Conservation (phyloP, 1,139 yeast genomes). For the Geotrichum histeridarum region DNA sequence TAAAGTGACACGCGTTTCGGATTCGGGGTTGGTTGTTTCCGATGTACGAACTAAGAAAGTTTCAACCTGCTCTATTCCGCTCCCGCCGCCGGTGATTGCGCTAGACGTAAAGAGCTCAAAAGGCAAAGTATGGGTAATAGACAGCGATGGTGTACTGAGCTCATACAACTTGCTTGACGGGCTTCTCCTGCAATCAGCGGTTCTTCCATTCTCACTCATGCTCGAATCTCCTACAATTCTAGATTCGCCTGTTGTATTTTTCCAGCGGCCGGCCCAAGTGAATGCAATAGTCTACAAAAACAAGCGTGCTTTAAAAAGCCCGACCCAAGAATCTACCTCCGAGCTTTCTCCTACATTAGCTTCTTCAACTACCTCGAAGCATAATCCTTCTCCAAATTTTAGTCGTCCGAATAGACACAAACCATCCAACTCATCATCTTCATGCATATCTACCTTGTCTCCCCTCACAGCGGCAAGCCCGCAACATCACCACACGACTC, state of each 20-base stretch:
- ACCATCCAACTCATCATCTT: neutral
- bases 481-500: neutral
- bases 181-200: neutral
- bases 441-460: neutral
- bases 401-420: neutral
- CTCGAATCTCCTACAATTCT: constrained; percentile 11
- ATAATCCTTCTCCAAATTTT: constrained; percentile 1
- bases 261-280: constrained; percentile 11
- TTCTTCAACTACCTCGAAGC: neutral
- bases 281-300: constrained; percentile 10
- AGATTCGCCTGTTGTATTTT: constrained; percentile 18
- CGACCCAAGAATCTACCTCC: neutral
- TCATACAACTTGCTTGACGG: constrained; percentile 14
- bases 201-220: constrained; percentile 3
- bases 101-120: constrained; percentile 10
- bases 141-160: constrained; percentile 2
- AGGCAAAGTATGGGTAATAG: constrained; percentile 15
- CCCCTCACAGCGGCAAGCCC: neutral
- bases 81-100: constrained; percentile 2
- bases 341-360: neutral
- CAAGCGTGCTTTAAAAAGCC: constrained; percentile 8
- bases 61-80: neutral
- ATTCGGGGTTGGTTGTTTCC: constrained; percentile 11
- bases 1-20: constrained; percentile 14
- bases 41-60: constrained; percentile 20